Percentiles rank a stretch among this genome's conserved stretches.
phyloP scores from a whole-genome alignment of 1,284 basidiomycete genomes.

The Meira miltonrushii region DNA sequence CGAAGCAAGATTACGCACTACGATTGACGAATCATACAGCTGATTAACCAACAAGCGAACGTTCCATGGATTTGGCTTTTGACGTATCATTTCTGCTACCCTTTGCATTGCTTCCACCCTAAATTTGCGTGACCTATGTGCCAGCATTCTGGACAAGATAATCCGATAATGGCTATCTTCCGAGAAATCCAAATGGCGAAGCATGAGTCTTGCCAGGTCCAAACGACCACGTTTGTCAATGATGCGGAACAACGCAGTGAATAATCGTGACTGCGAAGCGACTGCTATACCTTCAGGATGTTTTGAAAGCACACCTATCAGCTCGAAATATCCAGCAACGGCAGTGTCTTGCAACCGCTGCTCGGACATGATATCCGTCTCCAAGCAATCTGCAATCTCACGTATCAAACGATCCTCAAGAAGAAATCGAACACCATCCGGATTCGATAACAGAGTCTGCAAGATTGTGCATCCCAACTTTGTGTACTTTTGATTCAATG shows the following conservation, averaged over 20 bases:
- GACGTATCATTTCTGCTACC: constrained; percentile 58
- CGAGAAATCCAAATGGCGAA: constrained; percentile 72
- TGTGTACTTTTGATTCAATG: constrained; percentile 55
- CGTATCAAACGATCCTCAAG: constrained; percentile 78
- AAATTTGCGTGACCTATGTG: constrained; percentile 52
- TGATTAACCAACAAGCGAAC: constrained; percentile 75
- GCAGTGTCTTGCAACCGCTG: constrained; percentile 75
- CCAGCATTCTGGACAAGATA: constrained; percentile 86
- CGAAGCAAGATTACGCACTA: constrained; percentile 84
- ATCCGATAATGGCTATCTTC: constrained; percentile 42
- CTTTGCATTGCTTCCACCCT: constrained; percentile 82
- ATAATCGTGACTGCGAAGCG: constrained; percentile 83
- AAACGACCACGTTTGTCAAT: constrained; percentile 84
- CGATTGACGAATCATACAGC: constrained; percentile 82
- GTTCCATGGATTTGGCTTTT: constrained; percentile 37
- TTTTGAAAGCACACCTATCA: constrained; percentile 85
- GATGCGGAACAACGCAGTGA: constrained; percentile 89
- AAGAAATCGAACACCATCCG: constrained; percentile 78
- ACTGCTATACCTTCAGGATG: constrained; percentile 80
- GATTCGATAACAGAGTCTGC: constrained; percentile 72
- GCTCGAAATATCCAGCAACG: constrained; percentile 88
- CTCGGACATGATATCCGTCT: constrained; percentile 73
- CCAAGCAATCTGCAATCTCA: constrained; percentile 81
- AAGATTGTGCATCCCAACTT: constrained; percentile 63
- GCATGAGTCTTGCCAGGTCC: constrained; percentile 82